A percentile compares a stretch with the other conserved stretches of the same genome.
These are phyloP conservation scores for Meyerozyma guilliermondii DNA, from an alignment of 1,139 yeast species.

Conservation along the genomic window DNA sequence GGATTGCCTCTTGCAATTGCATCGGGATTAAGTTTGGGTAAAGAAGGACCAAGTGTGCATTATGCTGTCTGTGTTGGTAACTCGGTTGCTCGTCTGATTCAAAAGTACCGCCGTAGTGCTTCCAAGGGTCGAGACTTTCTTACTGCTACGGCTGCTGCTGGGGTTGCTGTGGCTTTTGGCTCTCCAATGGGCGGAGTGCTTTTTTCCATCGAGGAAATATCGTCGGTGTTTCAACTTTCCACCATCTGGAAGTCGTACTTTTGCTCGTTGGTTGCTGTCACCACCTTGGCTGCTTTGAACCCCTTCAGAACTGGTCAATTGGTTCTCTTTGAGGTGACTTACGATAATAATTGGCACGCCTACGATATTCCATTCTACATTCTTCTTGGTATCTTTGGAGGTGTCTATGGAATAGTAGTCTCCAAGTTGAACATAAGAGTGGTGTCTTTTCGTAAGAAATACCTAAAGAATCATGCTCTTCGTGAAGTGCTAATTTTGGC, in stretches of 20 bases:
- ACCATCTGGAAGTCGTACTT: slow-evolving; percentile 91
- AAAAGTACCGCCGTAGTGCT: slow-evolving; percentile 40
- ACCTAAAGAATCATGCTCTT: slow-evolving; percentile 52
- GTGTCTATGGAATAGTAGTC: slow-evolving; percentile 81
- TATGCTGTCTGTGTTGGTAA: slow-evolving; percentile 82
- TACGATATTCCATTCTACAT: slow-evolving; percentile 81
- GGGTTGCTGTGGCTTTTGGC: slow-evolving; percentile 72
- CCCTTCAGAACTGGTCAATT: slow-evolving; percentile 95
- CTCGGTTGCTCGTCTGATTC: slow-evolving; percentile 52
- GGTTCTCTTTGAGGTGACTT: slow-evolving; percentile 84
- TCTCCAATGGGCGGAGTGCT: slow-evolving; percentile 72
- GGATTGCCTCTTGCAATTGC: slow-evolving; percentile 86
- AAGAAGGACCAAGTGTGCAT: slow-evolving; percentile 85
- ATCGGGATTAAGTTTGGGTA: slow-evolving; percentile 75
- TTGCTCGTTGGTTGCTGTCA: slow-evolving; percentile 84
- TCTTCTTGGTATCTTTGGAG: slow-evolving; percentile 84
- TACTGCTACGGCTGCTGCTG: slow-evolving; percentile 62
- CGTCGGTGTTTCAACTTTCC: slow-evolving; percentile 64
- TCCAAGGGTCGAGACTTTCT: slow-evolving; percentile 51
- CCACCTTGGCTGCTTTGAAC: slow-evolving; percentile 68
- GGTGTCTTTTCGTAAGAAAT: slow-evolving; percentile 73
- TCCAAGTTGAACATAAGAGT: slow-evolving; percentile 73
- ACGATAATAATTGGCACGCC: slow-evolving; percentile 81
- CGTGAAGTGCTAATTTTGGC: slow-evolving; percentile 71
- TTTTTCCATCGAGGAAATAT: slow-evolving; percentile 70